A percentile compares a stretch with the other conserved stretches of the same genome.
Evolutionary conservation across 495 filamentous ascomycete species (phyloP).

Genomic region (Parmelia sp.): DNA sequence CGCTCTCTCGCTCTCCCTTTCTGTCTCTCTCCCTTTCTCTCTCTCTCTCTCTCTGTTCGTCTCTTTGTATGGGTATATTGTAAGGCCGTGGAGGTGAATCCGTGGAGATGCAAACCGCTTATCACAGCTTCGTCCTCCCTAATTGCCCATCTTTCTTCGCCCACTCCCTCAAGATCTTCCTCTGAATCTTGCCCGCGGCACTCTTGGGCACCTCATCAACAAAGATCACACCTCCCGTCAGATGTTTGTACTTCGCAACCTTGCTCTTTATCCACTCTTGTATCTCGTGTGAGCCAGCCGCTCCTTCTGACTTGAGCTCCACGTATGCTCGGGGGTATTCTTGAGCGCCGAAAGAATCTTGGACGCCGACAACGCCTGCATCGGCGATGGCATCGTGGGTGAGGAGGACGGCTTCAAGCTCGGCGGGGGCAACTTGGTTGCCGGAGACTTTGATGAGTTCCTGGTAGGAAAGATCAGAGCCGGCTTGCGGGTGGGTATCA

Average conservation of each 20-base stretch:
- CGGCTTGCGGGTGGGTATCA: conserved; percentile 36
- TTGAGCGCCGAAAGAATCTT: conserved; percentile 57
- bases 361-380: conserved; percentile 74
- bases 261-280: conserved; percentile 54
- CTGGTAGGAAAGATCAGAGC: conserved; percentile 60
- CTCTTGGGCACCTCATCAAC: conserved; percentile 81
- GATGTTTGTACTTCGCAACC: conserved; percentile 64
- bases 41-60: no score
- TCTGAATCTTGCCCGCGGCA: conserved; percentile 78
- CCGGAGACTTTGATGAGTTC: conserved; percentile 84
- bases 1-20: no score
- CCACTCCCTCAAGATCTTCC: conserved; percentile 56
- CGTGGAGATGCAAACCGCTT: not conserved
- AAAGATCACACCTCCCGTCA: conserved; percentile 78
- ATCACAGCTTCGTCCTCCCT: conserved; percentile 25
- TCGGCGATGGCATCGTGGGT: conserved; percentile 67
- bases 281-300: conserved; percentile 55
- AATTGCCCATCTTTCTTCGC: conserved; percentile 41
- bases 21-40: not conserved
- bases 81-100: no score
- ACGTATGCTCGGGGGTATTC: conserved; percentile 83
- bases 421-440: conserved; percentile 82
- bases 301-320: conserved; percentile 49
- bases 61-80: not conserved
- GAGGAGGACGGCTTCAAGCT: conserved; percentile 71